Conservation (phyloP, 768 basidiomycete genomes). For the Suillus cothurnatus region DNA sequence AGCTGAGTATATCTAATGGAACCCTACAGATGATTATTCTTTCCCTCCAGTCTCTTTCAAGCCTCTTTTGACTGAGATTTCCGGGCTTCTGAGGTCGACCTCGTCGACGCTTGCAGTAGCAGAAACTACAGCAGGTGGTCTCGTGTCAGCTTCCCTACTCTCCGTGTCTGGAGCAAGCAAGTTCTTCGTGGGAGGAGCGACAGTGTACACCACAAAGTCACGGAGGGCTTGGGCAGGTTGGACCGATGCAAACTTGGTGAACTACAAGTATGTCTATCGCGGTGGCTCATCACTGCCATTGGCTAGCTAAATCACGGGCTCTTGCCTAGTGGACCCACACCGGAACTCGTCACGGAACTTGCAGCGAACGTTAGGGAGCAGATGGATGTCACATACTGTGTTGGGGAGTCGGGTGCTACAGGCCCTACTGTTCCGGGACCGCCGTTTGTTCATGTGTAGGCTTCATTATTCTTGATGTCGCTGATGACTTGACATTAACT, state of each 20-base stretch:
- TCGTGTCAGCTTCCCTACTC: constrained; percentile 22
- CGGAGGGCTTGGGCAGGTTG: constrained; percentile 21
- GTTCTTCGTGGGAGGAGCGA: constrained; percentile 20
- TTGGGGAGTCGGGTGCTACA: constrained; percentile 23
- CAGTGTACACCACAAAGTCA: constrained; percentile 20
- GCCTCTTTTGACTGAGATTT: constrained; percentile 17
- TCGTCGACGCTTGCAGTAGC: constrained; percentile 20
- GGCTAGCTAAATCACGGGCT: too few species aligned
- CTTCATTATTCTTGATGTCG: neutral
- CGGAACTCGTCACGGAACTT: constrained; percentile 20
- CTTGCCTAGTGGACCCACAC: constrained; percentile 18
- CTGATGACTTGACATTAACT: neutral
- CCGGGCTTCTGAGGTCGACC: constrained; percentile 14
- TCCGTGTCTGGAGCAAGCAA: constrained; percentile 22
- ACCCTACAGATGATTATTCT: neutral
- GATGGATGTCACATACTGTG: constrained; percentile 18
- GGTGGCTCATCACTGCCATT: neutral
- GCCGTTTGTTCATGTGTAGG: constrained; percentile 15
- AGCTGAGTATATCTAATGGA: neutral
- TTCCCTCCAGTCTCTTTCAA: constrained; percentile 22
- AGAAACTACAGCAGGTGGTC: constrained; percentile 24
- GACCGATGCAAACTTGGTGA: constrained; percentile 18
- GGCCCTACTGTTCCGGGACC: constrained; percentile 19
- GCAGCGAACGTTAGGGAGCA: constrained; percentile 17
- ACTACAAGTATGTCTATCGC: constrained; percentile 15